Base-by-base conservation (phyloP, 1,139 yeast genomes). In the Kodamaea plutei region DNA sequence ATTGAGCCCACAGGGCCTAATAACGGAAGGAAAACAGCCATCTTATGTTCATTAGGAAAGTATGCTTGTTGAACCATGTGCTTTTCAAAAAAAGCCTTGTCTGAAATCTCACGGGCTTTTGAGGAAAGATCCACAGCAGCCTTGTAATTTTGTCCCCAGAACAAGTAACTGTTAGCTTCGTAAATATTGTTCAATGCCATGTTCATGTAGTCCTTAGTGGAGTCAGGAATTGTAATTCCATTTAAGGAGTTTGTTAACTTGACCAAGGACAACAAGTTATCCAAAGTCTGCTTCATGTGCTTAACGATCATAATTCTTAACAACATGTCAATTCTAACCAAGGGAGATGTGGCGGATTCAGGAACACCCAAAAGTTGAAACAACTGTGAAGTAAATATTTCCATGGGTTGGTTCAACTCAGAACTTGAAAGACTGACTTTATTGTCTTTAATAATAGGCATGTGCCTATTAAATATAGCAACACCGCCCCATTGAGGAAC, bases 51-150 rank as follows among this genome's bases (percentile, higher is more conserved):
- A 43, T 85, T 89, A 0, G 97, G 97, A 65, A 89, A 88, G 49
- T 84, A 88, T 29, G 84, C 84, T 50, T 89, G 96, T 48, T 87
- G 95, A 6, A 89, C 91, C 95, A 91, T 89, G 55, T 83, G 89
- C 47, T 84, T 84, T 44, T 89, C 95, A 54, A 89, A 91, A 48
- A 91, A 89, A 0, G 96, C 96, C 23, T 65, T 62, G 46, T 87
- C 84, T 1, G 94, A 78, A 20, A 63, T 55, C 24, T 61, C 54
- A 18, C 75, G 64, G 6, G 91, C 77, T 12, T 55, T 48, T 9
- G 80, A 75, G 1, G 95, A 77, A 14, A 61, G 53, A 1, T 58
- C 43, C 42, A 79, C 66, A 0, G 89, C 79, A 5, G 38, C 39
- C 14, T 55, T 54, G 61, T 76, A 78, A 28, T 61, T 38, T 15